Evolutionary conservation across 805 yeast genomes (phyloP), one percentile per base, ranked within the genome.

Genomic region (Zygoascus bituminiphila): DNA sequence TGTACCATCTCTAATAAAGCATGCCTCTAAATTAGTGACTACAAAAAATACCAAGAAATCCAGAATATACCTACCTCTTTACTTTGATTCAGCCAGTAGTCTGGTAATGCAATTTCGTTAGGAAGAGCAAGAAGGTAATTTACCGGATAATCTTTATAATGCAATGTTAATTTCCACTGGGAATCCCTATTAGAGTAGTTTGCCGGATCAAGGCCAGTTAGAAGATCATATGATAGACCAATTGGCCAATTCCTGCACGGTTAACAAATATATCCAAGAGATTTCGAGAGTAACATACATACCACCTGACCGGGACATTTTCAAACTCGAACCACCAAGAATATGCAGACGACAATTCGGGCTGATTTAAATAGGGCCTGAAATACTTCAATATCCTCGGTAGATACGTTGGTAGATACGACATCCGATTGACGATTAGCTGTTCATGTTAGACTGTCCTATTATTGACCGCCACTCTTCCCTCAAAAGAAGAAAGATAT

Each of bases 1-100:
- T n/a, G 78, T 75, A 0, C 95, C 95, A 54, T 82, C 79, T 33
- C 84, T 62, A 0, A 88, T 77, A 58, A 74, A 87, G 35, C 44
- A 41, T 12, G 44, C 33, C 33, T 29, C 10, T n/a, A n/a, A n/a
- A n/a, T n/a, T n/a, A n/a, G n/a, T n/a, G n/a, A n/a, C n/a, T n/a
- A n/a, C n/a, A n/a, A n/a, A n/a, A n/a, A n/a, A n/a, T n/a, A n/a
- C n/a, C n/a, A n/a, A n/a, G n/a, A n/a, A n/a, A n/a, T n/a, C n/a
- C n/a, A n/a, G n/a, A 29, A 4, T 14, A 5, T 3, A 57, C 88
- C 79, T 4, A 88, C 76, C 59, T 91, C 97, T 58, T 93, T 91
- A 61, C 88, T 66, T 51, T 80, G 88, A 60, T 91, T 88, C 51
- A 81, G 67, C 82, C 93, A 81, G 44, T 77, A 73, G 45, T 73